Evolutionary conservation across 257 asterid species (phyloP).

Genomic region (Solanum arcanum): DNA sequence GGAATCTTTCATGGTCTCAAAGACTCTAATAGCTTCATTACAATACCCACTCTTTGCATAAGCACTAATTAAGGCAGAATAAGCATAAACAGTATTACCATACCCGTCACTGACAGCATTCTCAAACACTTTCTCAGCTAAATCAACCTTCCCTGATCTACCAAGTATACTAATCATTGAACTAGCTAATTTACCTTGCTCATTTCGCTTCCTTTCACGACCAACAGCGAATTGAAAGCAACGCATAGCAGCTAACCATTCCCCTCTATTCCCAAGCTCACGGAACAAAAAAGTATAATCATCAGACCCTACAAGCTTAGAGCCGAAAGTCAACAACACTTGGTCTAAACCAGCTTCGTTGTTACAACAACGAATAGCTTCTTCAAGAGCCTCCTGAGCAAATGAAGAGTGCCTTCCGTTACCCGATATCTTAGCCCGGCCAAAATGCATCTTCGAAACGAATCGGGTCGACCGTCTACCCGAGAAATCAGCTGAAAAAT

Average conservation of each 20-base stretch:
- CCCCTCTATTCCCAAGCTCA: slow-evolving; percentile 84
- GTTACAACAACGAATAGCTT: slow-evolving; percentile 22
- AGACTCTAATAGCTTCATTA: slow-evolving; percentile 61
- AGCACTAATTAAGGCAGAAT: slow-evolving; percentile 82
- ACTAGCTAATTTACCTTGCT: slow-evolving; percentile 72
- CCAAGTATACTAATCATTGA: slow-evolving; percentile 92
- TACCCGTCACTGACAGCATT: slow-evolving; percentile 59
- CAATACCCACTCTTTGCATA: slow-evolving; percentile 84
- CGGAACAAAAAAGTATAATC: slow-evolving; percentile 66
- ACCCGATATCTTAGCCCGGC: slow-evolving; percentile 50
- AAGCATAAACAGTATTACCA: slow-evolving; percentile 77
- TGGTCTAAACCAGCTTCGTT: slow-evolving; percentile 21
- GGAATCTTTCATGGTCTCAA: slow-evolving; percentile 58
- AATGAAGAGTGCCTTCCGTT: slow-evolving; percentile 59
- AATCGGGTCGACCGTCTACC: slow-evolving; percentile 79
- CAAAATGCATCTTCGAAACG: slow-evolving; percentile 85
- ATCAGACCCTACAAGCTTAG: slow-evolving; percentile 54
- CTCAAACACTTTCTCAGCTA: slow-evolving; percentile 62
- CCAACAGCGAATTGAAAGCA: slow-evolving; percentile 70
- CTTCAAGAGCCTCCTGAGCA: slow-evolving; percentile 59
- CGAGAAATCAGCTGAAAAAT: slow-evolving; percentile 53
- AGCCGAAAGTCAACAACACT: slow-evolving; percentile 29
- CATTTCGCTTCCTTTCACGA: slow-evolving; percentile 45
- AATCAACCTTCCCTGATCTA: slow-evolving; percentile 71
- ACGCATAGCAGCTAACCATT: slow-evolving; percentile 49